Percentiles rank a stretch among this genome's conserved stretches.
Evolutionary conservation across 75 land plant species (phyloP).

Genomic region (Cupressus sempervirens): DNA sequence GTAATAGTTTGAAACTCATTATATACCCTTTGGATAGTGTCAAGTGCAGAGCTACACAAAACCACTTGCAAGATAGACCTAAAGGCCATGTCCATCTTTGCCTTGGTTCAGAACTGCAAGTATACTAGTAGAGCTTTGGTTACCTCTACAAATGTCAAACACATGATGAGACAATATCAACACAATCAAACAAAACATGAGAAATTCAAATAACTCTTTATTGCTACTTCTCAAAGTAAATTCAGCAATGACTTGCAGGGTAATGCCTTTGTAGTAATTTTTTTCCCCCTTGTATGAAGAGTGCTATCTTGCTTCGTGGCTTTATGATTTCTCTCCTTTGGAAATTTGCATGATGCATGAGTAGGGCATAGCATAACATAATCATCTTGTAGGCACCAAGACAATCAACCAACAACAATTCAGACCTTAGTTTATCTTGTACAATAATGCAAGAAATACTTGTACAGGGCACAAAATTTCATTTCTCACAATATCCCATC

Average conservation of each 20-base stretch:
- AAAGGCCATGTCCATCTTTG: conserved; percentile 16
- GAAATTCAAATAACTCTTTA: not conserved
- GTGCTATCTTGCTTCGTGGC: not conserved
- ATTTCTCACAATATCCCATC: no score
- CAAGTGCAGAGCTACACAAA: conserved; percentile 83
- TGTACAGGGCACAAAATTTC: no score
- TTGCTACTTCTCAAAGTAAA: not conserved
- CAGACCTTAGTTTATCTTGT: no score
- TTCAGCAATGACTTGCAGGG: not conserved
- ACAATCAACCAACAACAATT: no score
- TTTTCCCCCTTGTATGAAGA: conserved; percentile 11
- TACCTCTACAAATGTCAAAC: not conserved
- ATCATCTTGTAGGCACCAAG: no score
- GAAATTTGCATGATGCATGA: conserved; percentile 45
- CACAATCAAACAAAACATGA: not conserved
- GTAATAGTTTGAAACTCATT: not conserved
- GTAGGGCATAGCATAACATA: no score
- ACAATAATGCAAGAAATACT: no score
- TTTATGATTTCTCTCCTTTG: conserved; percentile 16
- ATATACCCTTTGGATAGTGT: no score
- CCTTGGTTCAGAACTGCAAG: not conserved
- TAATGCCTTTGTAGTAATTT: not conserved
- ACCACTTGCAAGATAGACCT: conserved; percentile 37
- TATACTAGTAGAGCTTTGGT: not conserved
- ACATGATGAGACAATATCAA: not conserved